Evolutionary conservation across 768 basidiomycete genomes (phyloP).

Genomic region (Lentinus tigrinus): DNA sequence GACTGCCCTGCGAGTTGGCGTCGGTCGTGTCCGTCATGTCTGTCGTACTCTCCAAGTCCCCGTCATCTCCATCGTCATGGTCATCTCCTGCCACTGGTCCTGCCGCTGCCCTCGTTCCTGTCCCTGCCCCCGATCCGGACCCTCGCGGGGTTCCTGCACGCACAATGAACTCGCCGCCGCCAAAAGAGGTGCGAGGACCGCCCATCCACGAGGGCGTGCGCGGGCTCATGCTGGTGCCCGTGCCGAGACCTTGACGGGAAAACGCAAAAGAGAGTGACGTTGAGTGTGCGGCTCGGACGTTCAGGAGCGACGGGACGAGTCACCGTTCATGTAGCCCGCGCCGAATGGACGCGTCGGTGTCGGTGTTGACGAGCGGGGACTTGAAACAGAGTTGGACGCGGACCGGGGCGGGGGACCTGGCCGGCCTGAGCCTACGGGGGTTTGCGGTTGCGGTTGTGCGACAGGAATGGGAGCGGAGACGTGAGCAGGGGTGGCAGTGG

Average conservation of each 20-base stretch:
- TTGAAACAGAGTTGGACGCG: constrained; percentile 8
- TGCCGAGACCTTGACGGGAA: constrained; percentile 20
- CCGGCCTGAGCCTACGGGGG: constrained; percentile 18
- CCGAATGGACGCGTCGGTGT: constrained; percentile 35
- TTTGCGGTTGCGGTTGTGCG: constrained; percentile 3
- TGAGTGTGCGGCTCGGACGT: constrained; percentile 16
- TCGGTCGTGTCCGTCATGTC: constrained; percentile 38
- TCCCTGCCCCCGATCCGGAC: background rate
- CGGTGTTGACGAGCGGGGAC: constrained; percentile 29
- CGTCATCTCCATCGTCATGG: constrained; percentile 33
- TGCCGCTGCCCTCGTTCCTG: constrained; percentile 14
- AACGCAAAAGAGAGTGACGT: constrained; percentile 12
- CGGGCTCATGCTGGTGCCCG: constrained; percentile 24
- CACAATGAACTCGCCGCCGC: background rate
- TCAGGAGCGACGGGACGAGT: constrained; percentile 41
- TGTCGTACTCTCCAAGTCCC: constrained; percentile 32
- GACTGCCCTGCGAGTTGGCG: constrained; percentile 37
- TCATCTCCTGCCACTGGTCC: background rate
- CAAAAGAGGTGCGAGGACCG: background rate
- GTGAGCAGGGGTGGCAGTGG: constrained; percentile 5
- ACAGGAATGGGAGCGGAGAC: background rate
- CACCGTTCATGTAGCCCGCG: constrained; percentile 44
- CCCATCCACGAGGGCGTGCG: constrained; percentile 24
- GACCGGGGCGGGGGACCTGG: constrained; percentile 22
- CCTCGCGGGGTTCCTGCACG: background rate